A percentile compares a stretch with the other conserved stretches of the same genome.
Conservation (phyloP, 2,329 filamentous ascomycete species). For the Ustulina deusta region DNA sequence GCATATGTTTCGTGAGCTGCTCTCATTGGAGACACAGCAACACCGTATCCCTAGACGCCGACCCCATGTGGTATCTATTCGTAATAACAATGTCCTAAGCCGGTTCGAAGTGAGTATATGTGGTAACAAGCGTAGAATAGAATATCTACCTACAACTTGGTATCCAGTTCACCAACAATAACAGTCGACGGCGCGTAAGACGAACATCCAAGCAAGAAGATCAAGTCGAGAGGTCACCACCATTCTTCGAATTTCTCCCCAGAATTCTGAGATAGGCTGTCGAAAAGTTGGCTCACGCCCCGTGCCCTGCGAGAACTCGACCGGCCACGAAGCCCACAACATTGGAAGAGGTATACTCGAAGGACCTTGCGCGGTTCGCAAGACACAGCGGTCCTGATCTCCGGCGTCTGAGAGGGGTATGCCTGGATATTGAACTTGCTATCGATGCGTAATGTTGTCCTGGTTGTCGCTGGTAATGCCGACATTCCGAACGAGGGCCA, state of each 20-base stretch:
- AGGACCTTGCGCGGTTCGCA: conserved; percentile 45
- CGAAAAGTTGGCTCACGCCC: conserved; percentile 46
- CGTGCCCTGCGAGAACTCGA: conserved; percentile 48
- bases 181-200: conserved; percentile 11
- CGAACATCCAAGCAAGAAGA: conserved; percentile 19
- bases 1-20: no score
- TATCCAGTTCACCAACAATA: no score
- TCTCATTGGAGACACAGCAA: no score
- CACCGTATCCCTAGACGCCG: no score
- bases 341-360: background rate
- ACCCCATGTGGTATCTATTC: no score
- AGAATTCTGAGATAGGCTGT: conserved; percentile 48
- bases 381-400: conserved; percentile 53
- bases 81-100: no score
- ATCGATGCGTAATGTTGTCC: conserved; percentile 28
- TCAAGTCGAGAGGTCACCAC: conserved; percentile 12
- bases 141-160: no score
- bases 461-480: conserved; percentile 23
- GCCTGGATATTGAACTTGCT: conserved; percentile 21
- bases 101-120: no score
- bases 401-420: conserved; percentile 51
- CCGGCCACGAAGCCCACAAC: background rate
- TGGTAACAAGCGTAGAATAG: no score
- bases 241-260: conserved; percentile 20
- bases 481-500: conserved; percentile 32